Base-by-base conservation (phyloP, 106 monocot genomes). In the Phalaenopsis aphrodite region DNA sequence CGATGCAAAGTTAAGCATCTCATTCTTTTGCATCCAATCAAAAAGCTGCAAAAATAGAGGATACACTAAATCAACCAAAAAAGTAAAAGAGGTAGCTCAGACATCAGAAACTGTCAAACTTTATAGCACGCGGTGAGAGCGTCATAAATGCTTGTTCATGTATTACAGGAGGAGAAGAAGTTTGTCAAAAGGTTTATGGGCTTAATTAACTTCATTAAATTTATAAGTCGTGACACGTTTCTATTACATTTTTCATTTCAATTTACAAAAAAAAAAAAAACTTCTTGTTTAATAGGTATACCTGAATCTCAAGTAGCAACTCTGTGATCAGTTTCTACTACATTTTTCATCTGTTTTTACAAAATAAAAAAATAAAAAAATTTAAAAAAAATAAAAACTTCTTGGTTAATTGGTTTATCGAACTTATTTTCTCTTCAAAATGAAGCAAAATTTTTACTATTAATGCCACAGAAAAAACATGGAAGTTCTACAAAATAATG, bases 1-100 rank as follows among this genome's bases (percentile, higher is more conserved):
- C 1, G 97, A 94, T 77, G 87, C 90, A 85, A 90, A 64, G 80
- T 94, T 90, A 56, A 88, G 74, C 75, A 73, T 82, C 55, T 84
- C 89, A 64, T 82, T 83, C 56, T 76, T 83, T 77, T 86, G 87
- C 97, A 97, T 97, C 97, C 92, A 92, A 73, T 88, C 85, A 89
- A 97, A 97, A 85, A 94, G 61, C 97, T 97, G 94, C 66, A 89
- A 79, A 48, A n/a, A 83, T 48, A 15, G 4, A 78, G 58, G 15
- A 81, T 64, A 64, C 47, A 12, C 52, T 37, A 38, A 41, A 81
- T 21, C 56, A 8, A 81, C 18, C 41, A 82, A 49, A 80, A 52
- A 8, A 65, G 23, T 6, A 65, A 23, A 65, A 24, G 64, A 65
- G 64, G 7, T 64, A 23, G 64, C 5, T 8, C 23, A 65, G n/a